A percentile compares a stretch with the other conserved stretches of the same genome.
Evolutionary conservation across 352 stramenopile species (phyloP).

Genomic region (Phytophthora nicotianae): DNA sequence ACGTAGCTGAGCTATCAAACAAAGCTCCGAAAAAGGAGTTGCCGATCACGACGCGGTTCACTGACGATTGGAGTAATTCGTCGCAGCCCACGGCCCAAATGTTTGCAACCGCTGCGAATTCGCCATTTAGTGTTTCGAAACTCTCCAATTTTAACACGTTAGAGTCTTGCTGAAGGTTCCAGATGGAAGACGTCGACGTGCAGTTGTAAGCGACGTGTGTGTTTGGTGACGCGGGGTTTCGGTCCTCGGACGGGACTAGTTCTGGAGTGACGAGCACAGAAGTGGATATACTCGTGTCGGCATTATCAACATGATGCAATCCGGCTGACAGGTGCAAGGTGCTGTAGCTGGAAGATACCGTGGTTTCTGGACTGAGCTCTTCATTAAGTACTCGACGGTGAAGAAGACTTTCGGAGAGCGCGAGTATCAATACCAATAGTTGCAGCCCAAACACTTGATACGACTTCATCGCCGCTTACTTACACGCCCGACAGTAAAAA

Average conservation of each 20-base stretch:
- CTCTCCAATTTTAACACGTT: slow-evolving; percentile 18
- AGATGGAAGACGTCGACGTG: slow-evolving; percentile 18
- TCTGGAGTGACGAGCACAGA: slow-evolving; percentile 12
- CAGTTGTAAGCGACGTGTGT: slow-evolving; percentile 33
- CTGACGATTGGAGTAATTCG: neutral
- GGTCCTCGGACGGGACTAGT: neutral
- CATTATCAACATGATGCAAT: slow-evolving; percentile 7
- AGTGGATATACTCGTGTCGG: slow-evolving; percentile 13
- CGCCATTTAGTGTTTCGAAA: neutral
- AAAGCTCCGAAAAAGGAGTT: slow-evolving; percentile 14
- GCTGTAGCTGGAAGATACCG: slow-evolving; percentile 14
- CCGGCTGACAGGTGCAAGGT: slow-evolving; percentile 1
- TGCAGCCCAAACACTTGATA: slow-evolving; percentile 1
- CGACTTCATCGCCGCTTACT: slow-evolving; percentile 1
- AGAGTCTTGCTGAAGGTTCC: slow-evolving; percentile 21
- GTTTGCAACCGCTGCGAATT: neutral
- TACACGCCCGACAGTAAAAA: neutral
- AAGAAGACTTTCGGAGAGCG: slow-evolving; percentile 5
- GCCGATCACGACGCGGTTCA: slow-evolving; percentile 10
- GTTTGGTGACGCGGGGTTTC: neutral
- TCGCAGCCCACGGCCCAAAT: slow-evolving; percentile 7
- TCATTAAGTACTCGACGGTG: slow-evolving; percentile 11
- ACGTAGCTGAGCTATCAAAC: neutral
- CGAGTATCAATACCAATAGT: neutral
- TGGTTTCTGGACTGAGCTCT: neutral